phyloP scores from a whole-genome alignment of 495 filamentous ascomycete genomes.

The Evernia prunastri region DNA sequence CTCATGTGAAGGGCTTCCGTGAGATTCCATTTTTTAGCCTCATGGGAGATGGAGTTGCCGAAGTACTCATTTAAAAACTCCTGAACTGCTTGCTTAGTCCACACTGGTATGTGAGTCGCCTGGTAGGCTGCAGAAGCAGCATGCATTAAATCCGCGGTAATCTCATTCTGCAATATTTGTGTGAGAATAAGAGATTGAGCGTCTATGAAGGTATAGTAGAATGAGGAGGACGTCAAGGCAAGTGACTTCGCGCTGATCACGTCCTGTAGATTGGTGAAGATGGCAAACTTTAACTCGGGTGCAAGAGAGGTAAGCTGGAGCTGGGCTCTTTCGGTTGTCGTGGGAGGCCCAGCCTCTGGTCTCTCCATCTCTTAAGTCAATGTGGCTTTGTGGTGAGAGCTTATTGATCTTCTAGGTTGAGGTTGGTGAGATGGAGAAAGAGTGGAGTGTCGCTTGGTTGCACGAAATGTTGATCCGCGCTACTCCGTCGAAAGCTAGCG shows the following conservation, averaged over 20 bases:
- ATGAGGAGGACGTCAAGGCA: not conserved
- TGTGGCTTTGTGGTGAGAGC: not conserved
- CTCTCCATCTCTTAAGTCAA: not conserved
- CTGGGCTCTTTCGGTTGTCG: not conserved
- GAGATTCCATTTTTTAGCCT: not conserved
- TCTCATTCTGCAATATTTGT: not conserved
- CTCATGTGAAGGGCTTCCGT: not conserved
- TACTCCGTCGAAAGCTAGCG: not conserved
- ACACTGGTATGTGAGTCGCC: not conserved
- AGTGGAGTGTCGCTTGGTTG: too few species aligned
- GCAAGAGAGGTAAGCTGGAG: not conserved
- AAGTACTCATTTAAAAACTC: not conserved
- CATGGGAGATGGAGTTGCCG: not conserved
- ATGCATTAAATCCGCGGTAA: not conserved
- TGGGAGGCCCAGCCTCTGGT: not conserved
- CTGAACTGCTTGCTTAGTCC: not conserved
- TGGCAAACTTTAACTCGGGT: not conserved
- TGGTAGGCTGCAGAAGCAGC: not conserved
- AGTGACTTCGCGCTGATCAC: not conserved
- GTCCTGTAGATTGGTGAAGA: not conserved
- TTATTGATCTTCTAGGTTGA: not conserved
- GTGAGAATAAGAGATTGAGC: not conserved
- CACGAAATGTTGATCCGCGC: not conserved
- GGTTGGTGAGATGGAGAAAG: not conserved
- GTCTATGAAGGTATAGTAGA: not conserved